These are phyloP conservation scores for Exophiala calicioides DNA, from an alignment of 2,329 filamentous ascomycete genomes.

Conservation along the genomic window DNA sequence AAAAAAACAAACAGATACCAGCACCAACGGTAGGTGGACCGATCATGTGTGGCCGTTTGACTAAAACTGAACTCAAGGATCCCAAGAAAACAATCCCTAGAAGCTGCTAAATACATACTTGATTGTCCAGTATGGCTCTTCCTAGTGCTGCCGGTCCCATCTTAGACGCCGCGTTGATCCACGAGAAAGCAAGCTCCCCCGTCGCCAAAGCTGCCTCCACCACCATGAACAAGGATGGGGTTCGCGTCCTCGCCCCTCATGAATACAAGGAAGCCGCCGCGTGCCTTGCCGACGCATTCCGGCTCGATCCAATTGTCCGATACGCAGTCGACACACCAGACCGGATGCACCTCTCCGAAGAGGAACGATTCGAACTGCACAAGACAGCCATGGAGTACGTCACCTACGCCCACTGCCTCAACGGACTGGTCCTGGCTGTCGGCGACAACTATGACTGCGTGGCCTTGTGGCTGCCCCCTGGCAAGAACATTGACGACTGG, in stretches of 20 bases:
- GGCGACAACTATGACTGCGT: conserved; percentile 76
- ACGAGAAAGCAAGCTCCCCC: conserved; percentile 28
- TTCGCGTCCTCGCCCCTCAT: conserved; percentile 64
- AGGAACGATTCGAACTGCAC: conserved; percentile 75
- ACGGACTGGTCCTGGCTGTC: conserved; percentile 72
- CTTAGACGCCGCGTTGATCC: conserved; percentile 27
- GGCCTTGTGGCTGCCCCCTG: conserved; percentile 78
- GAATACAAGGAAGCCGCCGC: conserved; percentile 72
- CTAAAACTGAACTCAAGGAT: conserved; percentile 17
- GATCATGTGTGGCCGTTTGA: conserved; percentile 18
- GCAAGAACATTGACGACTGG: conserved; percentile 71
- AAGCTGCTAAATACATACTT: conserved; percentile 19
- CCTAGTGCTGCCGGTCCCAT: conserved; percentile 27
- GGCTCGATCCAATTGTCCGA: conserved; percentile 69
- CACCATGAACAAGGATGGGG: conserved; percentile 52
- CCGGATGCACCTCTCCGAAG: conserved; percentile 61
- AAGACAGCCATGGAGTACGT: conserved; percentile 76
- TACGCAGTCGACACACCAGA: conserved; percentile 71
- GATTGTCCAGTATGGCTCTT: conserved; percentile 29
- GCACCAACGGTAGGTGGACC: conserved; percentile 30
- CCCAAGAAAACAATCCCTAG: conserved; percentile 6
- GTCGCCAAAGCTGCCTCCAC: conserved; percentile 18
- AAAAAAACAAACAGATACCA: conserved; percentile 1
- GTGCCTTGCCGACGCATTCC: conserved; percentile 76
- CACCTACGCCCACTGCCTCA: conserved; percentile 71